A percentile compares a stretch with the other conserved stretches of the same genome.
Evolutionary conservation across 768 basidiomycete species (phyloP).

Genomic region (Leccinellum albellum): DNA sequence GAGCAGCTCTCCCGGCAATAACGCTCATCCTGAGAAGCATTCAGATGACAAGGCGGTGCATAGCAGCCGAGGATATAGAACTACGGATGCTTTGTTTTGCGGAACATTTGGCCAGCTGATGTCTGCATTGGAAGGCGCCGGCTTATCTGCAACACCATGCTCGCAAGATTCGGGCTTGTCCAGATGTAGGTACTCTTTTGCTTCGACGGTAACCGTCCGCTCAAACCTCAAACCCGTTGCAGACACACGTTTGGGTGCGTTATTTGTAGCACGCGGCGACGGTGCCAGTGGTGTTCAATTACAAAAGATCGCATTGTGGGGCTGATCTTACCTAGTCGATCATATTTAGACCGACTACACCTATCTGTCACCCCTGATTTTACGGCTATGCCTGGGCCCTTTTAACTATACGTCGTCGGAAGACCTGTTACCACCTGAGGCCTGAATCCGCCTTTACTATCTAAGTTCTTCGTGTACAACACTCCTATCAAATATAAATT

Average conservation of each 20-base stretch:
- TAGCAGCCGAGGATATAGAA: slow-evolving; percentile 11
- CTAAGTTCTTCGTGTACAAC: background rate
- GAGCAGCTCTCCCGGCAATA: slow-evolving; percentile 29
- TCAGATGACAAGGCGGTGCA: background rate
- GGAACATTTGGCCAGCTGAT: slow-evolving; percentile 44
- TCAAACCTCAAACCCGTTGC: background rate
- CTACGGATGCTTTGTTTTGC: slow-evolving; percentile 34
- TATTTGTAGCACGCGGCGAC: slow-evolving; percentile 37
- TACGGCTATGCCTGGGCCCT: background rate
- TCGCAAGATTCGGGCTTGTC: slow-evolving; percentile 24
- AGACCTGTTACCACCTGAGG: too few species aligned
- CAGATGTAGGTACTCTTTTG: slow-evolving; percentile 25
- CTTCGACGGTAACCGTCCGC: background rate
- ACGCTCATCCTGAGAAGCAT: background rate
- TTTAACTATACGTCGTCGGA: background rate
- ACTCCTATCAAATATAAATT: background rate
- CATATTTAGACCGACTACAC: background rate
- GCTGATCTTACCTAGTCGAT: slow-evolving; percentile 19
- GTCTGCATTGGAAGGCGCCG: slow-evolving; percentile 36
- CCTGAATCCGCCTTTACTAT: background rate
- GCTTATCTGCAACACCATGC: slow-evolving; percentile 34
- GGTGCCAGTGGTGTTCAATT: slow-evolving; percentile 33
- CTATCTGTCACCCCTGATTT: too few species aligned
- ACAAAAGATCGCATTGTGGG: slow-evolving; percentile 40
- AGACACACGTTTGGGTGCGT: slow-evolving; percentile 40